These are phyloP conservation scores for Sporothrix schenckii DNA, from an alignment of 2,329 filamentous ascomycete species.

Conservation along the genomic window DNA sequence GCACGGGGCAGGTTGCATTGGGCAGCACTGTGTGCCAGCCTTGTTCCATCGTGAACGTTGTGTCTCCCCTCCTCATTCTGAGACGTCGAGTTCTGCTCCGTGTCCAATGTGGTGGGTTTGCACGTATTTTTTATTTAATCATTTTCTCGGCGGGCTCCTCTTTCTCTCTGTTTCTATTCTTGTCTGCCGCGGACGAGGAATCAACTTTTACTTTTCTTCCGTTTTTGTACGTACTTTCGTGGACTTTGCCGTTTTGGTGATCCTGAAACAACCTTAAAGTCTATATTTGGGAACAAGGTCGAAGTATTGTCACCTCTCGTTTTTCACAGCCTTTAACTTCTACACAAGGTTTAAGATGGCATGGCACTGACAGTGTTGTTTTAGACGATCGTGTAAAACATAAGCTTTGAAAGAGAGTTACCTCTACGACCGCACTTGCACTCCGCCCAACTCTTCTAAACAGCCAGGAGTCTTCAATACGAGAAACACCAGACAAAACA, in stretches of 20 bases:
- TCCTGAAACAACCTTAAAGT: constrained; percentile 28
- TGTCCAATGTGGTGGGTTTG: constrained; percentile 12
- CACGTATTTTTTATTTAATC: neutral
- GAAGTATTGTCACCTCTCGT: no score
- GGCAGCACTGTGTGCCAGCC: neutral
- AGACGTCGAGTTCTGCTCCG: neutral
- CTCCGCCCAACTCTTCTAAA: neutral
- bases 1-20: constrained; percentile 20
- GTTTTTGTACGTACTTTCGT: neutral
- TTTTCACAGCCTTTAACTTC: no score
- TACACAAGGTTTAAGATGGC: no score
- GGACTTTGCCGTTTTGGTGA: constrained; percentile 25
- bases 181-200: neutral
- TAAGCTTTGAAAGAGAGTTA: neutral
- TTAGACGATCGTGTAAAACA: neutral
- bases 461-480: constrained; percentile 6
- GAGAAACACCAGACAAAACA: constrained; percentile 2
- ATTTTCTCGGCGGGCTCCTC: neutral
- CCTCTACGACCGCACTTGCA: neutral
- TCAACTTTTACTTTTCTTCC: no score
- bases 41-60: neutral
- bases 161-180: neutral
- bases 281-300: constrained; percentile 25
- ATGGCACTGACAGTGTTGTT: neutral
- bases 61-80: neutral